A percentile compares a stretch with the other conserved stretches of the same genome.
Conservation (phyloP, 495 filamentous ascomycete species). For the Staphylotrichum longicolle region DNA sequence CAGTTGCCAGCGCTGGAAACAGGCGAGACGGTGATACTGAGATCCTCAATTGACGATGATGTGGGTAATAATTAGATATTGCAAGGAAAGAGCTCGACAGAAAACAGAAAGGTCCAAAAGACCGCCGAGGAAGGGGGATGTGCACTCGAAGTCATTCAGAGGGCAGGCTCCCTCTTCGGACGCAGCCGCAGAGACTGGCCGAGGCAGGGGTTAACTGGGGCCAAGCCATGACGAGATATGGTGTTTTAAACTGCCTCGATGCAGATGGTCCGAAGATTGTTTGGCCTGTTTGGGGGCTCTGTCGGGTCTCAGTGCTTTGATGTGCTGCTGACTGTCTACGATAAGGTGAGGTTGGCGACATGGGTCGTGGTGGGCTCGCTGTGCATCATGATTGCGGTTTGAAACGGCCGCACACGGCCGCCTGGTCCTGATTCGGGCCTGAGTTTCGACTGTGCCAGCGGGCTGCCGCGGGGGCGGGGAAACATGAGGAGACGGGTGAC, state of each 20-base stretch:
- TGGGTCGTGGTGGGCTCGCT: not conserved
- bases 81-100: no score
- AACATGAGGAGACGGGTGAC: no score
- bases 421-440: not conserved
- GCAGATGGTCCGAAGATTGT: conserved; percentile 6
- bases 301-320: not conserved
- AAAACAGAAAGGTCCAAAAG: not conserved
- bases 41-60: no score
- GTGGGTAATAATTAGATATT: no score
- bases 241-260: conserved; percentile 15
- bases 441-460: not conserved
- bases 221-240: conserved; percentile 7
- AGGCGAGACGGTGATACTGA: no score
- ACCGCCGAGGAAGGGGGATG: not conserved
- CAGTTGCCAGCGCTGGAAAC: no score
- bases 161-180: no score
- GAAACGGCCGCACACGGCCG: conserved; percentile 8
- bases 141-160: not conserved
- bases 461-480: no score
- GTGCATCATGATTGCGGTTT: conserved; percentile 7
- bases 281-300: not conserved
- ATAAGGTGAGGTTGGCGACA: not conserved
- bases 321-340: not conserved
- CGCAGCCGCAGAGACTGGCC: not conserved
- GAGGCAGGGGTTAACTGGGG: not conserved